These are phyloP conservation scores for Nicotiana undulata DNA, from an alignment of 257 asterid species.

Conservation along the genomic window DNA sequence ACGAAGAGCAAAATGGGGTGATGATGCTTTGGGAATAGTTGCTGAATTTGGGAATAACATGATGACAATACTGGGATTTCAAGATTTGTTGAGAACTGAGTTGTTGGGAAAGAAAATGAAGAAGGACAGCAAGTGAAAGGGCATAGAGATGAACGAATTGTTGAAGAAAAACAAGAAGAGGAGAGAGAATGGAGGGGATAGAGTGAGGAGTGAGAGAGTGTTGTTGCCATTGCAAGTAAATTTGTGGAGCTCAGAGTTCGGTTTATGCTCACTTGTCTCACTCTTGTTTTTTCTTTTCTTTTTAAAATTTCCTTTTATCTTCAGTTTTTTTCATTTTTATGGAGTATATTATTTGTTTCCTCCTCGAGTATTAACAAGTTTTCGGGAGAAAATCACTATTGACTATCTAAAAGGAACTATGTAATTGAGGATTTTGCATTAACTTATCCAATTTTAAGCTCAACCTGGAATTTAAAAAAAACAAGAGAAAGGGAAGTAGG, in stretches of 20 bases:
- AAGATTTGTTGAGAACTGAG: not conserved
- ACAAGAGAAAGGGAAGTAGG: no score
- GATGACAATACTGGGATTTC: conserved; percentile 35
- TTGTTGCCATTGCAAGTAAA: conserved; percentile 29
- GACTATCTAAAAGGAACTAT: no score
- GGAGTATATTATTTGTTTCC: no score
- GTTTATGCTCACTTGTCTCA: not conserved
- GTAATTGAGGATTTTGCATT: no score
- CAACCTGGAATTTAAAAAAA: no score
- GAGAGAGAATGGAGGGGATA: conserved; percentile 16
- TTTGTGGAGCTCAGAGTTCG: not conserved
- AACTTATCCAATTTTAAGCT: no score
- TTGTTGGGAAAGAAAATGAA: conserved; percentile 2
- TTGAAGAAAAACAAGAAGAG: conserved; percentile 10
- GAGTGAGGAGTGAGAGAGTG: conserved; percentile 27
- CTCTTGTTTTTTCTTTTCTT: not conserved
- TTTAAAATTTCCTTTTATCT: not conserved
- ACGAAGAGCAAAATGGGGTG: conserved; percentile 56
- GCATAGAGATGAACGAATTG: conserved; percentile 8
- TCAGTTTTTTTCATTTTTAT: no score
- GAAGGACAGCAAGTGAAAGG: conserved; percentile 15
- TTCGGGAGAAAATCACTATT: no score
- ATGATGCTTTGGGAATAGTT: conserved; percentile 1
- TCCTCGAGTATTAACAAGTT: no score
- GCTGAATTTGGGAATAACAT: conserved; percentile 26